Percentiles rank a stretch among this genome's conserved stretches.
phyloP scores from a whole-genome alignment of 352 stramenopile species.

The Globisporangium irregulare region DNA sequence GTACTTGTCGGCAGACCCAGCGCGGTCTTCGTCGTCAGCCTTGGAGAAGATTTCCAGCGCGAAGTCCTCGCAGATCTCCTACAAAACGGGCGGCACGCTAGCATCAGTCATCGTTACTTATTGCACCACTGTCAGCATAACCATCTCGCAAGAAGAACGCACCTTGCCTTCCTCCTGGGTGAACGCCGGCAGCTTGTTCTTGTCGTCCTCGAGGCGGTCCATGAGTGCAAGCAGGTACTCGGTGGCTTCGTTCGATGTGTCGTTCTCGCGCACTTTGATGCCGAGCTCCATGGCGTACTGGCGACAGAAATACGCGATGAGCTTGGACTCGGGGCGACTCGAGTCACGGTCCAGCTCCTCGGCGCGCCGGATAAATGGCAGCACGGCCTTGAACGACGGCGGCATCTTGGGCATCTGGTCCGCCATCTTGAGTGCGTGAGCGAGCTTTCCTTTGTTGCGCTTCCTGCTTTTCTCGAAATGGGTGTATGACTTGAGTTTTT shows the following conservation, averaged over 20 bases:
- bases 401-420: constrained; percentile 80
- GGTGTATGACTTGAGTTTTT: constrained; percentile 3
- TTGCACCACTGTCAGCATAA: not conserved
- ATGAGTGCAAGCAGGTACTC: constrained; percentile 90
- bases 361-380: constrained; percentile 91
- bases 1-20: constrained; percentile 86
- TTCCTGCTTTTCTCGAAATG: constrained; percentile 18
- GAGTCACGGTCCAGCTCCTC: constrained; percentile 94
- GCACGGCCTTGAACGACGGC: constrained; percentile 91
- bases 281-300: constrained; percentile 88
- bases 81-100: not conserved
- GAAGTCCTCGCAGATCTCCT: constrained; percentile 88
- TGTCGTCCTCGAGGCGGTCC: constrained; percentile 90
- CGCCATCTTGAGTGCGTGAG: constrained; percentile 29
- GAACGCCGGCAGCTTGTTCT: constrained; percentile 87
- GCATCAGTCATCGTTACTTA: not conserved
- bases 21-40: constrained; percentile 93
- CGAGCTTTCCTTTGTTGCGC: constrained; percentile 8
- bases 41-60: constrained; percentile 92
- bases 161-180: constrained; percentile 90
- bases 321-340: constrained; percentile 87
- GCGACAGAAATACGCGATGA: constrained; percentile 94
- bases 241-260: constrained; percentile 76
- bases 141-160: constrained; percentile 15
- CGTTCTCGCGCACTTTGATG: constrained; percentile 84